phyloP scores from a whole-genome alignment of 495 filamentous ascomycete genomes.

The Rostrohypoxylon terebratum region DNA sequence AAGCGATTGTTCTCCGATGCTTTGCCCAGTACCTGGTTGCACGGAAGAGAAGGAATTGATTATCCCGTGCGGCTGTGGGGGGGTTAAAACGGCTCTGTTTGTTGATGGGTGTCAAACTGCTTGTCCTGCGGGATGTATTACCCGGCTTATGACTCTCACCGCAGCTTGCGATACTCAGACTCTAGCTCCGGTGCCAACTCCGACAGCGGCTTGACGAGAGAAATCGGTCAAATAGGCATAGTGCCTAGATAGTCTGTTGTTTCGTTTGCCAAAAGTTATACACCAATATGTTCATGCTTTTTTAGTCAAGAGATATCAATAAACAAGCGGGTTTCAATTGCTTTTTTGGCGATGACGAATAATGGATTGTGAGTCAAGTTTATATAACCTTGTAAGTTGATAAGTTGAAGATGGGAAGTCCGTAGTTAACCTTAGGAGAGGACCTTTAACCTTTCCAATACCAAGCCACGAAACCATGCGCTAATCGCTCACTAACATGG shows the following conservation, averaged over 20 bases:
- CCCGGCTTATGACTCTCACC: conserved; percentile 50
- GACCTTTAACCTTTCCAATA: neutral
- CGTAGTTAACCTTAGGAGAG: conserved; percentile 1
- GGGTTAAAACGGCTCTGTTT: conserved; percentile 53
- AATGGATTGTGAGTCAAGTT: neutral
- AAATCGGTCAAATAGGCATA: neutral
- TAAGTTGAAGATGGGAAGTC: neutral
- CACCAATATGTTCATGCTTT: neutral
- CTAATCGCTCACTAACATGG: conserved; percentile 32
- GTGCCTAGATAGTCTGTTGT: neutral
- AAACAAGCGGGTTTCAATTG: neutral
- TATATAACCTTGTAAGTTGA: neutral
- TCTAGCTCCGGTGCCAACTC: neutral
- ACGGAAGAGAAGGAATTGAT: conserved; percentile 46
- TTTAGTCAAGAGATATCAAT: neutral
- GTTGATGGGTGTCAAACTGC: conserved; percentile 56
- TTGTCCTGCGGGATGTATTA: conserved; percentile 53
- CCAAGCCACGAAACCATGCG: conserved; percentile 19
- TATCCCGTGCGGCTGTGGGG: conserved; percentile 54
- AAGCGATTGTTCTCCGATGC: conserved; percentile 52
- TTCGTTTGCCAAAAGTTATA: neutral
- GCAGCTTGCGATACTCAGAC: conserved; percentile 37
- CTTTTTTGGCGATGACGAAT: neutral
- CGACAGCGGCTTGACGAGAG: neutral
- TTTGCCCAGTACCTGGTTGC: conserved; percentile 58